Conservation (phyloP, 169 alveolate species). For the Cardiosporidium cionae region DNA sequence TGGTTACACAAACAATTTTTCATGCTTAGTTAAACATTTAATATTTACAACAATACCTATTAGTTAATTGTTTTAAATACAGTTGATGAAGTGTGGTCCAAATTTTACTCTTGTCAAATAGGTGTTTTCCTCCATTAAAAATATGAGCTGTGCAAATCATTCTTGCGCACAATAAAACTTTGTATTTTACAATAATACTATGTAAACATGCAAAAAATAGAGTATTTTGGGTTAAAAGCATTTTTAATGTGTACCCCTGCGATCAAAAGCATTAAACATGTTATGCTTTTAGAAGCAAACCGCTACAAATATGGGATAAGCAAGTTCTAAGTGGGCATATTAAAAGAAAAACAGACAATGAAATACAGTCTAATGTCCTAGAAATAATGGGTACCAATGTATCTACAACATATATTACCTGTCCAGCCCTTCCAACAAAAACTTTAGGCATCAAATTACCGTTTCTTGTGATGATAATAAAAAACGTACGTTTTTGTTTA, state of each 20-base stretch:
- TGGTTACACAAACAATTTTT: too few species aligned
- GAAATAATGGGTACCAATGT: constrained; percentile 75
- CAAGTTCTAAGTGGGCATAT: constrained; percentile 87
- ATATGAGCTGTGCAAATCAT: not conserved
- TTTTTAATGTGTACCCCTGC: not conserved
- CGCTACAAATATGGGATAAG: constrained; percentile 85
- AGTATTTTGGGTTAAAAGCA: not conserved
- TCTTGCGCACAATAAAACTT: not conserved
- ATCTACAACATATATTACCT: constrained; percentile 74
- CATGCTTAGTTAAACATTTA: too few species aligned
- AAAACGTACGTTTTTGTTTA: constrained; percentile 61
- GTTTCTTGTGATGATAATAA: constrained; percentile 86
- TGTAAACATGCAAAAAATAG: not conserved
- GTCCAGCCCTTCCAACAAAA: constrained; percentile 80
- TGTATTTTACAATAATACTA: not conserved
- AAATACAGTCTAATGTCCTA: constrained; percentile 70
- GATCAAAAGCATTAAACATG: not conserved
- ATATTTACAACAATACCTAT: too few species aligned
- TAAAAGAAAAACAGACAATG: constrained; percentile 86
- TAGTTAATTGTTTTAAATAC: too few species aligned
- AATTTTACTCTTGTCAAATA: too few species aligned
- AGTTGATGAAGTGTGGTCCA: too few species aligned
- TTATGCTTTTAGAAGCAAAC: constrained; percentile 50
- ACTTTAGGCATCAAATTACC: constrained; percentile 89
- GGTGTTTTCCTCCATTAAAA: too few species aligned